Percentiles rank a stretch among this genome's conserved stretches.
phyloP scores from a whole-genome alignment of 2,329 filamentous ascomycete species.

The Aspergillus sp. region DNA sequence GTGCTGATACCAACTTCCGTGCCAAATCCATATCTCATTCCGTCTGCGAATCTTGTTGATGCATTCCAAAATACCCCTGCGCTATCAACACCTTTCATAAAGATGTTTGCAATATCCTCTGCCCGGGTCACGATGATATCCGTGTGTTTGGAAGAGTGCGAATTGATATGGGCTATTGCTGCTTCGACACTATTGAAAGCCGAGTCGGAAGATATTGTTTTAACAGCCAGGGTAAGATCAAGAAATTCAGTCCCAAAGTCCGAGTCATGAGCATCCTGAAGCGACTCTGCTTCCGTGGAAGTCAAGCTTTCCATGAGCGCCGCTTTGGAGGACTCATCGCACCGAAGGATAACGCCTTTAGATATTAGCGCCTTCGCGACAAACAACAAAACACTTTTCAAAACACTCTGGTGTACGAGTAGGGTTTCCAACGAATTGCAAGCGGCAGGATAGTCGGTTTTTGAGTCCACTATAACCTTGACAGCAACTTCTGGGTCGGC shows the following conservation, averaged over 20 bases:
- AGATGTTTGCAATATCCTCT: slow-evolving; percentile 68
- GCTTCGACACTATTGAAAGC: slow-evolving; percentile 54
- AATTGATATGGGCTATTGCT: slow-evolving; percentile 86
- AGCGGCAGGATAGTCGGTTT: slow-evolving; percentile 90
- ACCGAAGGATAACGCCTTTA: slow-evolving; percentile 79
- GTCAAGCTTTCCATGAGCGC: slow-evolving; percentile 56
- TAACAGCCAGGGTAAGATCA: slow-evolving; percentile 78
- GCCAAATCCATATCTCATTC: slow-evolving; percentile 95
- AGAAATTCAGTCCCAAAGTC: slow-evolving; percentile 93
- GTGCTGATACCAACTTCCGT: slow-evolving; percentile 98
- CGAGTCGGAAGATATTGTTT: slow-evolving; percentile 59
- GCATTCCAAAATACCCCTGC: slow-evolving; percentile 97
- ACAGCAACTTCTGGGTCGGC: slow-evolving; percentile 71
- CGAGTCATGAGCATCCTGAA: slow-evolving; percentile 65
- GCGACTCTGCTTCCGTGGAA: slow-evolving; percentile 42
- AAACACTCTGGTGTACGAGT: slow-evolving; percentile 72
- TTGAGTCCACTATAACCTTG: slow-evolving; percentile 82
- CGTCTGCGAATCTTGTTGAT: slow-evolving; percentile 90
- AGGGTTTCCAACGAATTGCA: slow-evolving; percentile 95
- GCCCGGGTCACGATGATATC: slow-evolving; percentile 82
- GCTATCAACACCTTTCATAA: slow-evolving; percentile 83
- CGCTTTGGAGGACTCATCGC: slow-evolving; percentile 68
- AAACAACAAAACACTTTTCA: slow-evolving; percentile 65
- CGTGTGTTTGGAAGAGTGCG: slow-evolving; percentile 89
- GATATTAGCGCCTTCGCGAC: slow-evolving; percentile 72